Conservation (phyloP, 805 yeast genomes). For the Ogataea ganodermae region DNA sequence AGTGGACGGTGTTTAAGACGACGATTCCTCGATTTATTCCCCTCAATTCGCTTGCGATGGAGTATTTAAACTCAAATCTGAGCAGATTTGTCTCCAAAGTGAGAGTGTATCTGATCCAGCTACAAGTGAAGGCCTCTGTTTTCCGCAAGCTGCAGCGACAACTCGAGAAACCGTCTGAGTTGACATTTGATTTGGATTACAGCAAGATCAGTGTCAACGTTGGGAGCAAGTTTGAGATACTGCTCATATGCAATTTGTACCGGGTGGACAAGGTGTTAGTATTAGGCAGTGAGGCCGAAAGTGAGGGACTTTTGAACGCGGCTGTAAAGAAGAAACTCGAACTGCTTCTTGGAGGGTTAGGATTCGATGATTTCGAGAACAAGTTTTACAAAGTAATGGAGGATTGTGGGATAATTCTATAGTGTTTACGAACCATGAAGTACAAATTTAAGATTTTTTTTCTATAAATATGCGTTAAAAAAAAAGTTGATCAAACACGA, state of each 20-base stretch:
- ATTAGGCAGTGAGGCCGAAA: conserved; percentile 11
- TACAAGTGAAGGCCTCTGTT: conserved; percentile 24
- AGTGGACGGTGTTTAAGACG: conserved; percentile 37
- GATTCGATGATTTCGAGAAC: conserved; percentile 16
- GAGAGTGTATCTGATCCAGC: conserved; percentile 27
- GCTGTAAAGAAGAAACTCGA: conserved; percentile 19
- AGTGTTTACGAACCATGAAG: not conserved
- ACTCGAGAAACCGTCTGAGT: conserved; percentile 14
- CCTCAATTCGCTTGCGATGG: conserved; percentile 22
- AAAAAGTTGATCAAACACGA: not conserved
- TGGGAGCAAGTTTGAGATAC: conserved; percentile 20
- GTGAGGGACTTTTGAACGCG: conserved; percentile 6
- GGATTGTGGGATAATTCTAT: conserved; percentile 13
- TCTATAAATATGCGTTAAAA: too few relatives aligned
- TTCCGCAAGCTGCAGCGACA: conserved; percentile 18
- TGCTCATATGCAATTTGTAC: conserved; percentile 27
- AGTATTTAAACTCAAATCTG: conserved; percentile 30
- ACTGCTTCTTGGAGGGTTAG: conserved; percentile 21
- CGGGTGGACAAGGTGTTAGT: conserved; percentile 22
- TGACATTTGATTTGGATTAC: conserved; percentile 32
- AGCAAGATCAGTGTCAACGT: conserved; percentile 29
- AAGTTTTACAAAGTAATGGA: conserved; percentile 18
- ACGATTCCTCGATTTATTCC: conserved; percentile 38
- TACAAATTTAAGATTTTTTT: too few relatives aligned
- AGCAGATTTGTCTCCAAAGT: conserved; percentile 29